Evolutionary conservation across 331 rosid species (phyloP), one percentile per base, ranked within the genome.

Genomic region (Malus hybrid): DNA sequence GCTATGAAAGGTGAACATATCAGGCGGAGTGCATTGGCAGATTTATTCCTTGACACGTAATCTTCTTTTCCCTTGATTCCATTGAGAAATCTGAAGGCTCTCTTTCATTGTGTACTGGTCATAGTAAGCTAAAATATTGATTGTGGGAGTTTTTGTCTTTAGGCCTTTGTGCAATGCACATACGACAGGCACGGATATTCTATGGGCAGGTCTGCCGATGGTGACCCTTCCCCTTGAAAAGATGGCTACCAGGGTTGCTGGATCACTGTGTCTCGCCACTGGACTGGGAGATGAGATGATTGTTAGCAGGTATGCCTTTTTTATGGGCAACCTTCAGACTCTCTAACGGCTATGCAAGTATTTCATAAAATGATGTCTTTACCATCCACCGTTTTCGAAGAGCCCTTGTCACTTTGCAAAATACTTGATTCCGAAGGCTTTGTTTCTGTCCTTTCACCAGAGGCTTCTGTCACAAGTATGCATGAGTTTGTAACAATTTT

Each of bases 231-330:
- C 99, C 69, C 97, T 92, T 56, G 96, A 92, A 84, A 92, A 92
- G 86, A 95, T 95, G 99, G 99, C 99, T 70, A 95, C 99, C 29
- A 85, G 99, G 83, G 99, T 95, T 87, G 99, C 99, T 65, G 99
- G 98, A 39, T 95, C 99, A 52, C 97, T 95, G 32, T 92, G 98
- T 81, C 88, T 89, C 20, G 91, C 99, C 31, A 87, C 99, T 65
- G 98, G 97, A 69, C 77, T 95, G 24, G 99, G 98, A 52, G 93
- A 95, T 9, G 97, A 90, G 87, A 95, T 95, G 99, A 90, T 95
- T 85, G 99, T 95, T 69, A 88, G 73, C 87, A 90, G 91, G 99
- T 92, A 48, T 27, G 0, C 0, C 67, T 67, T 18, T 46, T 52
- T 2, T 18, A 16, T 0, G 3, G 57, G 19, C 10, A 16, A 18